These are phyloP conservation scores for Trametes punicea DNA, from an alignment of 768 basidiomycete genomes.

Conservation along the genomic window DNA sequence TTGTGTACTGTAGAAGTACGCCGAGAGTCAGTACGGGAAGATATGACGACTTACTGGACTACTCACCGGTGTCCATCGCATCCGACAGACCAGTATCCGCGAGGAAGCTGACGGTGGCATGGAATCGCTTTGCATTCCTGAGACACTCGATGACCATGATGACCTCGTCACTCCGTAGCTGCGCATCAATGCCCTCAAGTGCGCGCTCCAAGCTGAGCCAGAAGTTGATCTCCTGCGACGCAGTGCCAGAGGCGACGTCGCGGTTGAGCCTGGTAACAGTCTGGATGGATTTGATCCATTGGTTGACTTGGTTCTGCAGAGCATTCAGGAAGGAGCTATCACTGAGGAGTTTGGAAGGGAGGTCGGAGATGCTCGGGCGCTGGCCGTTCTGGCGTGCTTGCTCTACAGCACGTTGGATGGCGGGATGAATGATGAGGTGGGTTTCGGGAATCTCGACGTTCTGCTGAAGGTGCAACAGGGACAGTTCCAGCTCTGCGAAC, in stretches of 20 bases:
- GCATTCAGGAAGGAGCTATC: conserved; percentile 93
- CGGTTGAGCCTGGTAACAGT: conserved; percentile 93
- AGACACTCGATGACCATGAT: conserved; percentile 91
- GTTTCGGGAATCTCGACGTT: conserved; percentile 99
- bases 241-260: conserved; percentile 91
- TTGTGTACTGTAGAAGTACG: conserved; percentile 85
- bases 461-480: conserved; percentile 92
- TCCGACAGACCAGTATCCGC: conserved; percentile 97
- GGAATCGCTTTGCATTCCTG: conserved; percentile 94
- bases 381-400: conserved; percentile 54
- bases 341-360: conserved; percentile 68
- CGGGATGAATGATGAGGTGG: conserved; percentile 86
- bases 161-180: conserved; percentile 89
- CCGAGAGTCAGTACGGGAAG: neutral
- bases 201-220: conserved; percentile 95
- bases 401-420: conserved; percentile 85
- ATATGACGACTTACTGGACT: neutral
- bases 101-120: conserved; percentile 95
- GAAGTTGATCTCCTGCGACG: conserved; percentile 98
- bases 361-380: conserved; percentile 73
- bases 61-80: conserved; percentile 80
- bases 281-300: conserved; percentile 98
- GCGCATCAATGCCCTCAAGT: conserved; percentile 88
- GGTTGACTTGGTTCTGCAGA: conserved; percentile 89
- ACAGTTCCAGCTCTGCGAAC: conserved; percentile 95